Percentiles rank a stretch among this genome's conserved stretches.
Conservation (phyloP, 805 yeast genomes). For the Wickerhamiella kurtzmanii region DNA sequence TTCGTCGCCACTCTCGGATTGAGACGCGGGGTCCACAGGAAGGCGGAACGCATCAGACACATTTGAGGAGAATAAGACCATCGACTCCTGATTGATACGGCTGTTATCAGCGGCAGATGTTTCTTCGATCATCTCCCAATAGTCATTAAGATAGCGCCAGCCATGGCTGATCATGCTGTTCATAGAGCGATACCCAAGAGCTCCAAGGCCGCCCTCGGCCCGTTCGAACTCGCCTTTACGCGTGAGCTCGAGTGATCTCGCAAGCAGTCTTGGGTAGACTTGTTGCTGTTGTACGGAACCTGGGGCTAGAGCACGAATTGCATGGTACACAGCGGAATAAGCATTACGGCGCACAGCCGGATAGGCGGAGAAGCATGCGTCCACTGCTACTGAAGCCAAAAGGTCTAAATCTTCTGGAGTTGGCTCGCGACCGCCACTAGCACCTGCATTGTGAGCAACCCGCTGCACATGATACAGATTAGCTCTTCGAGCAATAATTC, state of each 20-base stretch:
- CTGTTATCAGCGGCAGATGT: conserved; percentile 46
- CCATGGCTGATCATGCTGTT: conserved; percentile 32
- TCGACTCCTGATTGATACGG: conserved; percentile 42
- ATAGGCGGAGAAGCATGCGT: conserved; percentile 54
- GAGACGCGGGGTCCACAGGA: not conserved
- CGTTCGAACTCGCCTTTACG: conserved; percentile 37
- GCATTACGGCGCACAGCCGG: conserved; percentile 58
- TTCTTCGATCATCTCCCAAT: conserved; percentile 35
- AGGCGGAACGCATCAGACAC: not conserved
- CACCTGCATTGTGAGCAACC: conserved; percentile 51
- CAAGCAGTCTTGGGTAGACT: conserved; percentile 26
- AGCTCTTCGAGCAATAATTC: conserved; percentile 60
- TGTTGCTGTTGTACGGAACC: conserved; percentile 34
- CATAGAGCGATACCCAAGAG: conserved; percentile 46
- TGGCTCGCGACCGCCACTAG: conserved; percentile 41
- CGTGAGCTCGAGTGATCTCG: conserved; percentile 22
- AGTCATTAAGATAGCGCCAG: conserved; percentile 28
- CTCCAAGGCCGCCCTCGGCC: conserved; percentile 49
- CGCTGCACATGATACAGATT: conserved; percentile 66
- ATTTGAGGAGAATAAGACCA: conserved; percentile 30
- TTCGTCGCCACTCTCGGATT: not conserved
- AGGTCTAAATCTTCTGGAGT: conserved; percentile 49
- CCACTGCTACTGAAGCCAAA: conserved; percentile 47
- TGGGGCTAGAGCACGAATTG: conserved; percentile 57
- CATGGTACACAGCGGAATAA: conserved; percentile 49